These are phyloP conservation scores for Aaosphaeria pasadenensis DNA, from an alignment of 2,329 filamentous ascomycete genomes.

Conservation along the genomic window DNA sequence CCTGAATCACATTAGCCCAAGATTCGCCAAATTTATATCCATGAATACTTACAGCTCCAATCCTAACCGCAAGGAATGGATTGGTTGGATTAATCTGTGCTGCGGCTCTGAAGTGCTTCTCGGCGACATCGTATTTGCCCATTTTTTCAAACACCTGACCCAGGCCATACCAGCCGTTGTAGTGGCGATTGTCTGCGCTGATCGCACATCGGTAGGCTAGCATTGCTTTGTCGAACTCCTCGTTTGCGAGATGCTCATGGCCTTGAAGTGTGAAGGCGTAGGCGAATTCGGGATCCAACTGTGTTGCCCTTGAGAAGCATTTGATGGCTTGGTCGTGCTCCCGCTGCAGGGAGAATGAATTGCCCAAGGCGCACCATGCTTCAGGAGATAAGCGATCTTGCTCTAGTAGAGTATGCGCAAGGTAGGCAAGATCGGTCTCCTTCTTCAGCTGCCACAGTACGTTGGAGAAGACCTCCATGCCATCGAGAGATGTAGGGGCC, in stretches of 20 bases:
- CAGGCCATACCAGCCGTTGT: conserved; percentile 97
- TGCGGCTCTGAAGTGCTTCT: conserved; percentile 86
- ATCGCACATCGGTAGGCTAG: conserved; percentile 84
- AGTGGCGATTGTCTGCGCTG: conserved; percentile 81
- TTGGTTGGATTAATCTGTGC: conserved; percentile 91
- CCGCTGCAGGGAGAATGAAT: conserved; percentile 86
- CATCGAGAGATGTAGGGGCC: conserved; percentile 78
- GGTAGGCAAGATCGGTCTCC: conserved; percentile 85
- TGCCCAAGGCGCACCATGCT: conserved; percentile 93
- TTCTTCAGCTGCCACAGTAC: conserved; percentile 98
- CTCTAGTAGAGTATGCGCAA: conserved; percentile 88
- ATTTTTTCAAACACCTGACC: conserved; percentile 81
- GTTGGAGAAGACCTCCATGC: conserved; percentile 98
- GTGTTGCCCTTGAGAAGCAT: conserved; percentile 92
- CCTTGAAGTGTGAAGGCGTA: conserved; percentile 96
- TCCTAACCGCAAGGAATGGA: conserved; percentile 85
- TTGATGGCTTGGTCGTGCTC: conserved; percentile 93
- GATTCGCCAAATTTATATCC: neutral
- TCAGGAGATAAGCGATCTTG: conserved; percentile 85
- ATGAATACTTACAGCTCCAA: conserved; percentile 65
- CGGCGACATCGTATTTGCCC: conserved; percentile 86
- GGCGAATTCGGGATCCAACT: conserved; percentile 84
- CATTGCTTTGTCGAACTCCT: conserved; percentile 94
- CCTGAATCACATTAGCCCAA: conserved; percentile 16
- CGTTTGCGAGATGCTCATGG: conserved; percentile 92